Conservation (phyloP, 176 grass and related monocot species). For the Hordeum marinum region DNA sequence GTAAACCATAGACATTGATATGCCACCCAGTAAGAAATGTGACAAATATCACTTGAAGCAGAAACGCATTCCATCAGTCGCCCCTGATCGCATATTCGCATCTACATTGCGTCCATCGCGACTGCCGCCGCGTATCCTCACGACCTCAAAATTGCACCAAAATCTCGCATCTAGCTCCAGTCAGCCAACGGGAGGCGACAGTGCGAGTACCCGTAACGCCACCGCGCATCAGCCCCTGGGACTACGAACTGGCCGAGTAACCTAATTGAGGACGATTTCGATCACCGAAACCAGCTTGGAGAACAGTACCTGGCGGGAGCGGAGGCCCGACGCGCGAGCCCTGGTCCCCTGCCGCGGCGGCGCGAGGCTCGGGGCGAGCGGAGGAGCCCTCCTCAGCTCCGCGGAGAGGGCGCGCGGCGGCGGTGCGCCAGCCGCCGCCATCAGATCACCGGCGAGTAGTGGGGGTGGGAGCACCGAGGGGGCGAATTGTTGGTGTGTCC, state of each 20-base stretch:
- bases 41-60: background rate
- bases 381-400: constrained; percentile 2
- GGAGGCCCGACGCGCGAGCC: constrained; percentile 1
- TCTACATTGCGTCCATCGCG: constrained; percentile 2
- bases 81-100: constrained; percentile 3
- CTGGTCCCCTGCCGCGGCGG: background rate
- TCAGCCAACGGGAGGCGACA: background rate
- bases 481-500: constrained; percentile 15
- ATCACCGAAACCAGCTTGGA: background rate
- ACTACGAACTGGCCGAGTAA: background rate
- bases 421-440: constrained; percentile 29
- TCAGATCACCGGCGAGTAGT: constrained; percentile 46
- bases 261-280: background rate
- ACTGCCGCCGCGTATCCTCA: background rate
- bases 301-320: constrained; percentile 24
- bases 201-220: background rate
- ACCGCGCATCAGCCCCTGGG: background rate
- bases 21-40: background rate
- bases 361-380: background rate
- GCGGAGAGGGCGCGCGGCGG: constrained; percentile 5
- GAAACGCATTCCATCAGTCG: background rate
- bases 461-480: background rate
- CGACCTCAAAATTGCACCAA: constrained; percentile 18
- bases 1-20: background rate
- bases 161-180: background rate